Evolutionary conservation across 495 filamentous ascomycete species (phyloP).

Genomic region (Lineolata rhizophorae): DNA sequence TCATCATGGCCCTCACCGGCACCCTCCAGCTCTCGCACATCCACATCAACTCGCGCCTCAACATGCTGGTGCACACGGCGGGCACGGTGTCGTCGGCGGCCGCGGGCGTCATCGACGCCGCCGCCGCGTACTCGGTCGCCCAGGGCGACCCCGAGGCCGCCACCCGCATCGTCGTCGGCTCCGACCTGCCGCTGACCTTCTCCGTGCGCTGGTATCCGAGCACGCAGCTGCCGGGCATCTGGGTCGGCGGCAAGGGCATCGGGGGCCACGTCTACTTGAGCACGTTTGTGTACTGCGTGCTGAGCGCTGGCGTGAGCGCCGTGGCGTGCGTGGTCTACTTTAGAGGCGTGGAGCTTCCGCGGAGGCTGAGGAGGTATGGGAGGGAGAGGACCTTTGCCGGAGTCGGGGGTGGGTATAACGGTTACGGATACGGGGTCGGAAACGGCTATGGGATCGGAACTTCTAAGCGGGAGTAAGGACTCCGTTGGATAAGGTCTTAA

Average conservation of each 20-base stretch:
- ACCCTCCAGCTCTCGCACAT: constrained; percentile 76
- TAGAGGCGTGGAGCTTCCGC: constrained; percentile 37
- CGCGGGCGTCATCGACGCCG: constrained; percentile 42
- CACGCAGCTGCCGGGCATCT: constrained; percentile 32
- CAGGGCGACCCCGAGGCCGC: constrained; percentile 21
- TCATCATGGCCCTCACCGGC: constrained; percentile 72
- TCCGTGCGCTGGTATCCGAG: constrained; percentile 72
- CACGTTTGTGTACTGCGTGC: constrained; percentile 39
- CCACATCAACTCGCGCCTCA: constrained; percentile 75
- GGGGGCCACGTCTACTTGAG: constrained; percentile 44
- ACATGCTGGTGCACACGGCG: constrained; percentile 57
- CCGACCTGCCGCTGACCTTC: constrained; percentile 60
- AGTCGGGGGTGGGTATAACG: constrained; percentile 8
- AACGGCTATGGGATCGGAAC: constrained; percentile 12
- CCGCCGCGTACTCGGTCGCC: constrained; percentile 66
- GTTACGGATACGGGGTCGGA: constrained; percentile 18
- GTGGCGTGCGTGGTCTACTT: constrained; percentile 36
- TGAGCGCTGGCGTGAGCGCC: constrained; percentile 32
- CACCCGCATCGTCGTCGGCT: constrained; percentile 61
- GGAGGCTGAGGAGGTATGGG: constrained; percentile 20
- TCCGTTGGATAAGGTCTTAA: too few species aligned
- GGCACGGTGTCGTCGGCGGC: constrained; percentile 29
- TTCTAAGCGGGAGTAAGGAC: too few species aligned
- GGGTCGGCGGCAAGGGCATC: constrained; percentile 24
- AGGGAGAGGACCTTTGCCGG: too few species aligned